Base-by-base conservation (phyloP, 2,329 filamentous ascomycete genomes). In the Aquanectria penicillioides region DNA sequence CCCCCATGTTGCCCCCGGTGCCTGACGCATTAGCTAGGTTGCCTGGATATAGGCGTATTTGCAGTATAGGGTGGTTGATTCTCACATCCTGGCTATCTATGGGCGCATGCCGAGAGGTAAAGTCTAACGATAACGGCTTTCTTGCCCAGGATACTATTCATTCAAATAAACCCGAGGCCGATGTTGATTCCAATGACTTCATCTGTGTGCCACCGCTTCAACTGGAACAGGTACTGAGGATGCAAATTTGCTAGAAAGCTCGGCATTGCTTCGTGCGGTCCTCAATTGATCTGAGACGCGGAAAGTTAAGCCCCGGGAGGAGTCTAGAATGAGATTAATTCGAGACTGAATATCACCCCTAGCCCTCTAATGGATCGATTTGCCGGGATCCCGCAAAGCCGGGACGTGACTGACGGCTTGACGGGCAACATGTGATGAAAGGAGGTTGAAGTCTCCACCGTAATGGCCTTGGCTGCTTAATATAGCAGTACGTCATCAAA, bases 221-320 rank as follows among this genome's bases (percentile, higher is more conserved):
- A 7, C 12, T n/a, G n/a, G 22, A 49, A 17, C 8, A 9, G n/a
- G 10, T 22, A 29, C 17, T 29, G 8, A 10, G 17, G 9, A 2
- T 25, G 20, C 12, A 36, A n/a, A 28, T 20, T 25, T 11, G 9
- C 33, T 20, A 25, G 18, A 15, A 37, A 41, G 3, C 18, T 33
- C 17, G 6, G 10, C 20, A 11, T 20, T 15, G 5, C 28, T 18
- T 28, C 17, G 6, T 48, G 18, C 18, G 17, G 2, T n/a, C 10
- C 11, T 17, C n/a, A 41, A 41, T 34, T 33, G 26, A 36, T 52
- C 29, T 52, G 48, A 58, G 48, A 53, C 55, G 48, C 48, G 48
- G 48, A 26, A 43, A 28, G 26, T 38, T 26, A 12, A 28, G 22
- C 36, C 48, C 23, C 48, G 20, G 22, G 40, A 29, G 38, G 13